A percentile compares a stretch with the other conserved stretches of the same genome.
Conservation (phyloP, 495 filamentous ascomycete species). For the Trichodelitschia bisporula region DNA sequence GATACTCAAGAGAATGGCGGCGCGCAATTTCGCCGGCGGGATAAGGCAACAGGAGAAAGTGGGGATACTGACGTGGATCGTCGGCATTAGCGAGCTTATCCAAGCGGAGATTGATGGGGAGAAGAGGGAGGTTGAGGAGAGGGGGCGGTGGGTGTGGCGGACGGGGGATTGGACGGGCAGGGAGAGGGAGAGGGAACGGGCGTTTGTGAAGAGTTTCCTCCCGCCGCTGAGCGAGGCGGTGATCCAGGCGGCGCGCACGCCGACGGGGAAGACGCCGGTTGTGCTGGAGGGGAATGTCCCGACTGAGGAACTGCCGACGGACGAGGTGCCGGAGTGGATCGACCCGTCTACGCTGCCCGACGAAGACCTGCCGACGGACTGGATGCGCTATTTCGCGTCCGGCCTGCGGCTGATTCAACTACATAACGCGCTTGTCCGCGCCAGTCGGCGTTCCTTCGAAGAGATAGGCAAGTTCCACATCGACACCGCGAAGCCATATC, state of each 20-base stretch:
- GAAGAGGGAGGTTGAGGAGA: conserved; percentile 41
- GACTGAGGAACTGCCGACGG: background rate
- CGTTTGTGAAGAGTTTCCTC: conserved; percentile 44
- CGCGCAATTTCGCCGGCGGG: conserved; percentile 66
- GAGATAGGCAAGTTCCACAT: conserved; percentile 71
- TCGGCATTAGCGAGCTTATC: conserved; percentile 47
- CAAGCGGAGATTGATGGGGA: conserved; percentile 51
- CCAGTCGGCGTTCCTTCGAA: conserved; percentile 72
- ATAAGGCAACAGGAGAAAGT: conserved; percentile 48
- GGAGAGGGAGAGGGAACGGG: conserved; percentile 51
- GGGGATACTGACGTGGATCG: conserved; percentile 52
- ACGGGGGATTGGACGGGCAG: conserved; percentile 57
- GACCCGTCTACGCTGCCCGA: conserved; percentile 16
- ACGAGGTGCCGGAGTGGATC: conserved; percentile 47
- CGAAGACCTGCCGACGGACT: conserved; percentile 35
- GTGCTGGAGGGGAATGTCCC: background rate
- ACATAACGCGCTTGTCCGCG: conserved; percentile 68
- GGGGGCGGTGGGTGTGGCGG: conserved; percentile 56
- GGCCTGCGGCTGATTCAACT: conserved; percentile 61
- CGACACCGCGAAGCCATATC: conserved; percentile 83
- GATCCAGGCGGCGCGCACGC: too few species aligned
- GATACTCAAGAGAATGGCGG: conserved; percentile 70
- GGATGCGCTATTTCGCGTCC: conserved; percentile 48
- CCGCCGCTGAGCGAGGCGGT: conserved; percentile 22
- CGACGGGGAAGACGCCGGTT: too few species aligned